Base-by-base conservation (phyloP, 805 yeast genomes). In the Candida quercuum region DNA sequence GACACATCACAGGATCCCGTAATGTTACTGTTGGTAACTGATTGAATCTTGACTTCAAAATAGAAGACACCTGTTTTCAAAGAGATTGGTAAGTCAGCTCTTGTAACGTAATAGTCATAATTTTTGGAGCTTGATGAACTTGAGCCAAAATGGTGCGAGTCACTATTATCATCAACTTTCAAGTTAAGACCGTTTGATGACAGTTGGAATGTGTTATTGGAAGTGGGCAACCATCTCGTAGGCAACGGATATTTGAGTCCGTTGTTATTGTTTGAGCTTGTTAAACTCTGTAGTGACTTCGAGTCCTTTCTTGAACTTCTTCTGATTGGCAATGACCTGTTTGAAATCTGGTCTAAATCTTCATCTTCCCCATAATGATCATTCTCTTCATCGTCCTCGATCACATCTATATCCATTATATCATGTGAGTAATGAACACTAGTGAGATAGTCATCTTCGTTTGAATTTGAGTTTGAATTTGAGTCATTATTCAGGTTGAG, bases 51-150 rank as follows among this genome's bases (percentile, higher is more conserved):
- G n/a, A 74, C 58, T 48, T 76, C 82, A 46, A 49, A 76, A 48
- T 76, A 76, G 50, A 67, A 76, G 4, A 75, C 51, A 2, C 78
- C 76, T 39, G 69, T 52, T 16, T 56, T 52, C 3, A 56, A 43
- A 1, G 71, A 65, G 7, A 74, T 62, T 5, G 60, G 44, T 25
- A 55, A 43, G 40, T 67, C 52, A 1, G 70, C 47, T 37, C 59
- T 61, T 9, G 66, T 52, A 14, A 48, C 43, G 19, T 46, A 31
- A 16, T 42, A 37, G 7, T 51, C 57, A 28, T 47, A 38, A 28
- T 31, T 45, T 28, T 49, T 38, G 15, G 45, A 24, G 13, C n/a
- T n/a, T n/a, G 37, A 19, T 19, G 46, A 23, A 19, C 28, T 20
- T 18, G 29, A 8, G 30, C 22, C 11, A 16, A 23, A 6, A 30